phyloP scores from a whole-genome alignment of 2,329 filamentous ascomycete species.

The Davidsoniella australis region DNA sequence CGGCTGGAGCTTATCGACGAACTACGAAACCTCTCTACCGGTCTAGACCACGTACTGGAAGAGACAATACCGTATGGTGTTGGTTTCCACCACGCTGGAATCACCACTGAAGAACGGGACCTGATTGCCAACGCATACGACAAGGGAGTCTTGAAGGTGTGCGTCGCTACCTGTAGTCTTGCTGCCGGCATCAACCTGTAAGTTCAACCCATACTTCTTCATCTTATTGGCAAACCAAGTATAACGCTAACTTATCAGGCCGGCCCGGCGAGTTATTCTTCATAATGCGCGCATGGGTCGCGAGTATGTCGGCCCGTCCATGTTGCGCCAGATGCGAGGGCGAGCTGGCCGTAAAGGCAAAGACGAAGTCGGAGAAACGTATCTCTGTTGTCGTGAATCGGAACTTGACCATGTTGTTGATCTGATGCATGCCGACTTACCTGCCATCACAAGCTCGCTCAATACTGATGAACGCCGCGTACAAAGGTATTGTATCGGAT shows the following conservation, averaged over 20 bases:
- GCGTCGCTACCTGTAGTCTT: conserved; percentile 62
- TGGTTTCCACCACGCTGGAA: conserved; percentile 58
- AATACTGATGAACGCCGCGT: conserved; percentile 49
- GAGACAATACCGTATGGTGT: conserved; percentile 50
- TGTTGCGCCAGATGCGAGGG: conserved; percentile 68
- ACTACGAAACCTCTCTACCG: conserved; percentile 46
- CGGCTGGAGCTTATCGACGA: conserved; percentile 49
- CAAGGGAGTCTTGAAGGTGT: conserved; percentile 46
- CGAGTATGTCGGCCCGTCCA: conserved; percentile 59
- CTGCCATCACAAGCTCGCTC: conserved; percentile 51
- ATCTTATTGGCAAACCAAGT: not conserved
- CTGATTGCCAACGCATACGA: conserved; percentile 57
- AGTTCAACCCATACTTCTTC: conserved; percentile 10
- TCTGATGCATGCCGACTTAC: conserved; percentile 55
- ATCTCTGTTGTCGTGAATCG: conserved; percentile 51
- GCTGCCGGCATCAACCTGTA: conserved; percentile 67
- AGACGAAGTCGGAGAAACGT: conserved; percentile 61
- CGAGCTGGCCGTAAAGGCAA: conserved; percentile 65
- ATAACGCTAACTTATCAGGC: conserved; percentile 18
- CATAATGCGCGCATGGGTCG: conserved; percentile 61
- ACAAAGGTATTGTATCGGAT: conserved; percentile 31
- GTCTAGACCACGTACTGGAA: conserved; percentile 47
- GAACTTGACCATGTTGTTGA: conserved; percentile 55
- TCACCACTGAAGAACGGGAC: conserved; percentile 61
- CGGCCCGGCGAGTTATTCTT: conserved; percentile 55